Conservation (phyloP, 225 moss, liverwort and hornwort genomes). For the Lunularia cruciata region DNA sequence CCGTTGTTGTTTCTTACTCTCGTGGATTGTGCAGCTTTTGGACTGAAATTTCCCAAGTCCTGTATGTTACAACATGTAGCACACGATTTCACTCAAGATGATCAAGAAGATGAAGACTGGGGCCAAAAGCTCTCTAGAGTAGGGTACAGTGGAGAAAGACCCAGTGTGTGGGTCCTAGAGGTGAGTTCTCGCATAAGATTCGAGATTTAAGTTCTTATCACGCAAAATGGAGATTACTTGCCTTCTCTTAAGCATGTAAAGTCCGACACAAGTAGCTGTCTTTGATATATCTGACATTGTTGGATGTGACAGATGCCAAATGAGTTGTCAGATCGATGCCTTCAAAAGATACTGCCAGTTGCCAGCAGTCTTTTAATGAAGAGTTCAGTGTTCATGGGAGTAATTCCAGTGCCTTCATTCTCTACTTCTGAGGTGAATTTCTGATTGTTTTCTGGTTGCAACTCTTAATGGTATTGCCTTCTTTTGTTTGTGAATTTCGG, state of each 20-base stretch:
- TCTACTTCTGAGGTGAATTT: slow-evolving; percentile 53
- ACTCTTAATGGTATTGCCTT: no score
- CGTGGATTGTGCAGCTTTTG: slow-evolving; percentile 14
- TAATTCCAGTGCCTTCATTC: slow-evolving; percentile 41
- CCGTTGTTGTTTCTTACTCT: no score
- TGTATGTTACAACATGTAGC: slow-evolving; percentile 63
- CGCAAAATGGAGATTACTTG: no score
- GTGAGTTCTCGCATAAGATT: no score
- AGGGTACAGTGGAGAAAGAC: slow-evolving; percentile 69
- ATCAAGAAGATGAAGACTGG: slow-evolving; percentile 61
- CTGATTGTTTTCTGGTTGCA: neutral
- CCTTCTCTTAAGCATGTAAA: no score
- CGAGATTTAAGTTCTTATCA: no score
- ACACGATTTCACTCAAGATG: slow-evolving; percentile 50
- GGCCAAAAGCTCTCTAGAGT: slow-evolving; percentile 47
- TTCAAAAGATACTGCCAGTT: slow-evolving; percentile 56
- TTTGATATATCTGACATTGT: neutral
- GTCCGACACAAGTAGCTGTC: no score
- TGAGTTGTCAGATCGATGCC: slow-evolving; percentile 42
- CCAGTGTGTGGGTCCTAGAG: slow-evolving; percentile 77
- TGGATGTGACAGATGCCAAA: slow-evolving; percentile 45
- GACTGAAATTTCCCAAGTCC: slow-evolving; percentile 58
- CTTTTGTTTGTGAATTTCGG: no score
- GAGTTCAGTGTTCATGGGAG: slow-evolving; percentile 60
- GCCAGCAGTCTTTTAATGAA: slow-evolving; percentile 72